Base-by-base conservation (phyloP, 331 rosid genomes). In the Erythrophleum ivorense region DNA sequence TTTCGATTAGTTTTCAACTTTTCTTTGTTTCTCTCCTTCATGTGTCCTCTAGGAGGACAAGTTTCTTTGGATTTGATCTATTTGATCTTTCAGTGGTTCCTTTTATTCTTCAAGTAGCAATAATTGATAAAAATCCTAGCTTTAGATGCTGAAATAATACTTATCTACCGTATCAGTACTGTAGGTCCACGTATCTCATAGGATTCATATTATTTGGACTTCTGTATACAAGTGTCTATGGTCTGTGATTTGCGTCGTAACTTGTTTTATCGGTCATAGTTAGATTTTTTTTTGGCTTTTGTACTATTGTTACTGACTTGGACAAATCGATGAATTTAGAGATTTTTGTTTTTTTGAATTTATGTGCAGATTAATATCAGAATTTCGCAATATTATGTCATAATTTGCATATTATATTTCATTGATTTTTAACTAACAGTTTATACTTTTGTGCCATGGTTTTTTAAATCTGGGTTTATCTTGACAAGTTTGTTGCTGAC, bases 21-120 rank as follows among this genome's bases (percentile, higher is more conserved):
- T 1, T 24, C 29, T 24, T 19, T 68, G 36, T 19, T 43, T 41
- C 36, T 43, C 34, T 18, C 36, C 10, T 57, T 12, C 65, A 21
- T 40, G 79, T 40, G 57, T 11, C 50, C 67, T 77, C 78, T 15
- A 16, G 7, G 41, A 29, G 52, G 21, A 3, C 8, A 15, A n/a
- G 38, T 36, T 74, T 84, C 36, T 43, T 40, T 52, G 16, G 55
- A 18, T 29, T 77, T n/a, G 49, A 59, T 85, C 67, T 77, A 52
- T 70, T 24, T 34, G 21, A 60, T 69, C 66, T 63, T 45, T 71
- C 53, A 34, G 4, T 11, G 50, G 15, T 0, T 62, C 36, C 24
- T 53, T 63, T 6, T 48, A 38, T 1, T 73, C 16, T 19, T 52
- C 0, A 16, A 19, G 15, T 36, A 10, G 13, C 13, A 13, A 21